Percentiles rank a stretch among this genome's conserved stretches.
Evolutionary conservation across 345 rosid species (phyloP).

Genomic region (Mercurialis annua): DNA sequence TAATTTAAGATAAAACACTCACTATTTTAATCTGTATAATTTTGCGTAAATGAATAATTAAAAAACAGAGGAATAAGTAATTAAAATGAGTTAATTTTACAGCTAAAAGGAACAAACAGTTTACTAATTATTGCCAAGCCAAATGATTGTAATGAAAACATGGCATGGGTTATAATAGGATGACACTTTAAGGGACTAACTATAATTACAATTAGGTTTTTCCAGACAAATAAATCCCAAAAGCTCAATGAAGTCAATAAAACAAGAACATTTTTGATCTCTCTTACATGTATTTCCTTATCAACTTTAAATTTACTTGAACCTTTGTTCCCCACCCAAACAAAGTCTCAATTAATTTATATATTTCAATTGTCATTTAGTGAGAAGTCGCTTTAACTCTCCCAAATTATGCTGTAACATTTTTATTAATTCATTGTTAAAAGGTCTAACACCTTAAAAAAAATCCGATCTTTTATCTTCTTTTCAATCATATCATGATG

Average conservation of each 20-base stretch:
- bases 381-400: too few species aligned
- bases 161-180: constrained; percentile 1
- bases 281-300: not conserved
- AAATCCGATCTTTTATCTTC: too few species aligned
- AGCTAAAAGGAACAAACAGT: not conserved
- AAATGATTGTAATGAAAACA: constrained; percentile 14
- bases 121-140: not conserved
- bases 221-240: constrained; percentile 2
- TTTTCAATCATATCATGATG: too few species aligned
- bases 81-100: too few species aligned
- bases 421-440: too few species aligned
- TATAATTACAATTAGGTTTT: constrained; percentile 5
- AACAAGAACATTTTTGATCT: not conserved
- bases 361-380: not conserved
- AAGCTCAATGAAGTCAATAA: not conserved
- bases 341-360: not conserved
- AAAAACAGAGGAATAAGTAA: too few species aligned
- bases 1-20: too few species aligned
- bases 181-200: constrained; percentile 6
- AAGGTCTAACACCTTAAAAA: too few species aligned
- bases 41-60: too few species aligned
- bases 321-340: not conserved
- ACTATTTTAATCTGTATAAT: too few species aligned
- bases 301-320: constrained; percentile 5
- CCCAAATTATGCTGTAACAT: too few species aligned